phyloP scores from a whole-genome alignment of 2,329 filamentous ascomycete genomes.

The Phialemoniopsis sp. region DNA sequence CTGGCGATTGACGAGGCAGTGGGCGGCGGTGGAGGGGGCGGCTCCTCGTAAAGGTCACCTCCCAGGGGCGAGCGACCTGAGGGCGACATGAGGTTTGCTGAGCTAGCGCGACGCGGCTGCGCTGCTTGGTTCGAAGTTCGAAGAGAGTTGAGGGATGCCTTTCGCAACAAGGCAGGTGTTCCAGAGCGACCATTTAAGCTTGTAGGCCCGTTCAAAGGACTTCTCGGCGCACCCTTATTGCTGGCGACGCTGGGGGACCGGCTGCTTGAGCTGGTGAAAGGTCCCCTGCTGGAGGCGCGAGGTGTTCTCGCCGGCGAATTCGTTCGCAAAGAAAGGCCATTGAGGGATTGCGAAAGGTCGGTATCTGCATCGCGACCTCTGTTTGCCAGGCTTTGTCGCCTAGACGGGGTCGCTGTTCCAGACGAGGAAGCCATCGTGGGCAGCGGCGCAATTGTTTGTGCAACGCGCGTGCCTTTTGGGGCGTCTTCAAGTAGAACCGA shows the following conservation, averaged over 20 bases:
- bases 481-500: no score
- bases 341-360: conserved; percentile 12
- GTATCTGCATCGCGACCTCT: neutral
- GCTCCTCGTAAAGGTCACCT: conserved; percentile 15
- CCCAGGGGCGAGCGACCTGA: conserved; percentile 32
- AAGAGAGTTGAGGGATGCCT: conserved; percentile 54
- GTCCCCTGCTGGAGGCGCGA: conserved; percentile 4
- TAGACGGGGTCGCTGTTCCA: no score
- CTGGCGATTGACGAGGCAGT: conserved; percentile 57
- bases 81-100: conserved; percentile 38
- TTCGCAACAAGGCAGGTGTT: conserved; percentile 49
- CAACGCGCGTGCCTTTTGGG: no score
- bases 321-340: conserved; percentile 13
- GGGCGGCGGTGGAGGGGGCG: conserved; percentile 14
- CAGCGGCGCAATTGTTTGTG: neutral
- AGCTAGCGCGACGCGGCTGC: conserved; percentile 44
- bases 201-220: conserved; percentile 37
- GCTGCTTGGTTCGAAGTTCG: conserved; percentile 39
- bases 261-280: conserved; percentile 13
- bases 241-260: conserved; percentile 32
- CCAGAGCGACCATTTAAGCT: conserved; percentile 39
- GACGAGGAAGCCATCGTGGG: conserved; percentile 1
- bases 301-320: conserved; percentile 8
- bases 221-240: conserved; percentile 25
- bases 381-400: no score